Conservation (phyloP, 306 rosid genomes). For the Dryas octopetala region DNA sequence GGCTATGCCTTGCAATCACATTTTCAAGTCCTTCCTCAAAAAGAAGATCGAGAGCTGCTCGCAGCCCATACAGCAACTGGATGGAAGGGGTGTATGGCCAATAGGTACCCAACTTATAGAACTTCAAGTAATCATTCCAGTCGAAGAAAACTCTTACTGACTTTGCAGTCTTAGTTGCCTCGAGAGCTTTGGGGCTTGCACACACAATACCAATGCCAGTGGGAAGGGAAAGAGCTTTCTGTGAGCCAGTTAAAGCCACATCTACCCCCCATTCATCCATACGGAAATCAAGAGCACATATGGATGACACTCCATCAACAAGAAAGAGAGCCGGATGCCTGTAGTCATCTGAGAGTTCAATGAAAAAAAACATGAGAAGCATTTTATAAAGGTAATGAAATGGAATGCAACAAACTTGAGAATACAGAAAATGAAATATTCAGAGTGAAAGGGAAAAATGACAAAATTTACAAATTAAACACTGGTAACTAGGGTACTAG, state of each 20-base stretch:
- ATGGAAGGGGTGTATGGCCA: slow-evolving; percentile 99
- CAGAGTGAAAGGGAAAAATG: not conserved
- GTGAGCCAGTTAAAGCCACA: slow-evolving; percentile 98
- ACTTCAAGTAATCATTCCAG: slow-evolving; percentile 92
- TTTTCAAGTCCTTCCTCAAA: slow-evolving; percentile 98
- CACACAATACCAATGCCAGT: slow-evolving; percentile 90
- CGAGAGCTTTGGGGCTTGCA: slow-evolving; percentile 91
- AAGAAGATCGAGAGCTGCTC: slow-evolving; percentile 80
- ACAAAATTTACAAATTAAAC: not conserved
- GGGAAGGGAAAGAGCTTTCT: slow-evolving; percentile 98
- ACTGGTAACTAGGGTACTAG: not conserved
- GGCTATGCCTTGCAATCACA: slow-evolving; percentile 79
- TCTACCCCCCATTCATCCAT: slow-evolving; percentile 99
- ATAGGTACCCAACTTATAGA: slow-evolving; percentile 82
- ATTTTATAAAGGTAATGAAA: not conserved
- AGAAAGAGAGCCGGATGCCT: slow-evolving; percentile 91
- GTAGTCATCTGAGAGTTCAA: slow-evolving; percentile 63
- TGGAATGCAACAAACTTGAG: not conserved
- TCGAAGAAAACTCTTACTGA: slow-evolving; percentile 95
- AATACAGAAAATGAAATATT: not conserved
- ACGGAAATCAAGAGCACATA: slow-evolving; percentile 95
- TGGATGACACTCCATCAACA: slow-evolving; percentile 97
- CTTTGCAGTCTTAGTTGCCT: slow-evolving; percentile 78
- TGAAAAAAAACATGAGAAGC: slow-evolving; percentile 20
- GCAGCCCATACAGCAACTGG: slow-evolving; percentile 81